Evolutionary conservation across 371 early-diverging fungal species (phyloP).

Genomic region (Amoeboaphelidium protococcarum): DNA sequence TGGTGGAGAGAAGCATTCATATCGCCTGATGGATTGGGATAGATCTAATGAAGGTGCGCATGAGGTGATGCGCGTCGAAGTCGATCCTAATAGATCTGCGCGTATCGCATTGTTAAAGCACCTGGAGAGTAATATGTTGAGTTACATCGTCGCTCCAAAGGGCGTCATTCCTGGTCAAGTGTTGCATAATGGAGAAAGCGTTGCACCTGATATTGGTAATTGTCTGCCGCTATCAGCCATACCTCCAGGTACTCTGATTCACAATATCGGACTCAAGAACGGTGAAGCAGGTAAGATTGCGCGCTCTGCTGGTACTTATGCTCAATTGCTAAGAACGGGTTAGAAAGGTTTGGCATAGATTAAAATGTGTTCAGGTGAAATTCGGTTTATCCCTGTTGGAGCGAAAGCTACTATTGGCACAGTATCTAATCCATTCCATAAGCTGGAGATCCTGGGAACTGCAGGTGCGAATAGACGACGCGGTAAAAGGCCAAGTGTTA

Average conservation of each 20-base stretch:
- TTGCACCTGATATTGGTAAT: constrained; percentile 39
- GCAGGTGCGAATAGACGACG: constrained; percentile 63
- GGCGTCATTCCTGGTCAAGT: constrained; percentile 40
- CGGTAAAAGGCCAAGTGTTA: constrained; percentile 79
- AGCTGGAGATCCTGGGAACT: constrained; percentile 61
- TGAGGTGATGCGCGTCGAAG: constrained; percentile 64
- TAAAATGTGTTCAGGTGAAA: constrained; percentile 60
- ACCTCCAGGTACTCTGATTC: constrained; percentile 71
- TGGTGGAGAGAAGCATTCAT: constrained; percentile 72
- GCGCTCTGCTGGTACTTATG: constrained; percentile 70
- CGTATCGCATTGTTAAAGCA: constrained; percentile 65
- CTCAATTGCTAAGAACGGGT: constrained; percentile 54
- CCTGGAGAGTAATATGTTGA: constrained; percentile 36
- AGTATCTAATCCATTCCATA: constrained; percentile 76
- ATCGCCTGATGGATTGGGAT: constrained; percentile 60
- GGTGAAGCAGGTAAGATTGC: constrained; percentile 57
- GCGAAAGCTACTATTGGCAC: constrained; percentile 60
- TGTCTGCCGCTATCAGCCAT: constrained; percentile 67
- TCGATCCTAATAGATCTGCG: constrained; percentile 82
- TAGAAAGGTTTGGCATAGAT: constrained; percentile 59
- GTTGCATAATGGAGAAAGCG: constrained; percentile 15
- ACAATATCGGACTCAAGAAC: constrained; percentile 54
- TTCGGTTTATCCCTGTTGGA: constrained; percentile 59
- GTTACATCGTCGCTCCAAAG: constrained; percentile 59
- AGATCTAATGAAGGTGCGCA: constrained; percentile 31